Conservation (phyloP, 371 early-diverging fungal genomes). For the Mucor circinelloides region DNA sequence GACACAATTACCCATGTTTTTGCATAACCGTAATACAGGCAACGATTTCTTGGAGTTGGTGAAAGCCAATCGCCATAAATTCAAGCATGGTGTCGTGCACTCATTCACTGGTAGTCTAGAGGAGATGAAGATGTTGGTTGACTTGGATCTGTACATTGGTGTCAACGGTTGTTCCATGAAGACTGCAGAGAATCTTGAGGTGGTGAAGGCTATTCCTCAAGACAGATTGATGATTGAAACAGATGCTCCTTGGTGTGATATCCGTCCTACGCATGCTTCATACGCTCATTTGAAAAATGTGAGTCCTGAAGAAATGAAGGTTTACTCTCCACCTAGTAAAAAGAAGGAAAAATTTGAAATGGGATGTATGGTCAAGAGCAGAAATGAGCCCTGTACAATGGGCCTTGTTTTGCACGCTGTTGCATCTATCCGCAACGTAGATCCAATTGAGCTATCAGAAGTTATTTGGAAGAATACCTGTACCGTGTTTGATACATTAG, state of each 20-base stretch:
- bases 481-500: conserved; percentile 42
- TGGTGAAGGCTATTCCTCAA: conserved; percentile 80
- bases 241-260: conserved; percentile 96
- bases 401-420: conserved; percentile 65
- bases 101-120: conserved; percentile 88
- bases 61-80: conserved; percentile 62
- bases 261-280: conserved; percentile 88
- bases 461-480: conserved; percentile 63
- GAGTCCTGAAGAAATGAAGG: conserved; percentile 29
- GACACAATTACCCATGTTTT: conserved; percentile 82
- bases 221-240: conserved; percentile 93
- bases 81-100: conserved; percentile 92
- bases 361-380: conserved; percentile 77
- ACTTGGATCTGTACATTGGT: conserved; percentile 91
- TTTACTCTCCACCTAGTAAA: conserved; percentile 51
- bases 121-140: conserved; percentile 72
- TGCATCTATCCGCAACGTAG: conserved; percentile 55
- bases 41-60: conserved; percentile 60
- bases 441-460: conserved; percentile 55
- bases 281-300: conserved; percentile 54
- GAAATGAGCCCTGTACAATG: conserved; percentile 86
- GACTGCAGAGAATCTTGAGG: conserved; percentile 82
- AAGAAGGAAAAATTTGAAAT: conserved; percentile 78
- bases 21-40: conserved; percentile 86
- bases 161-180: conserved; percentile 97